These are phyloP conservation scores for Purpureocillium lavendulum DNA, from an alignment of 2,329 filamentous ascomycete species.

Conservation along the genomic window DNA sequence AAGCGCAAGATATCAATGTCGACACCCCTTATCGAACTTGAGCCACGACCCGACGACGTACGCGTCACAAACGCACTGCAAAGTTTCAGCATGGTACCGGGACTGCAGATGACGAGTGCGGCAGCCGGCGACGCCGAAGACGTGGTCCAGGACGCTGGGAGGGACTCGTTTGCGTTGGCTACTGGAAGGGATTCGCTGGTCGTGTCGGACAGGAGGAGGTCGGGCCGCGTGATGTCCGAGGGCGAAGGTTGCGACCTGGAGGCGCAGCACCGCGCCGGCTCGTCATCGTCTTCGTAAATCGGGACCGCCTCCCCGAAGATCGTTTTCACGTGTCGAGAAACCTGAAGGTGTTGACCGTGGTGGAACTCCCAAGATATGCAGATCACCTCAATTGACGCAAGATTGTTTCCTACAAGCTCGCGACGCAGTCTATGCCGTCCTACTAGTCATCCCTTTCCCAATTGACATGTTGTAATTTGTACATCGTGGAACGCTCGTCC, in stretches of 20 bases:
- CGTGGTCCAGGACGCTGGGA: background rate
- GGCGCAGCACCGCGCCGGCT: constrained; percentile 8
- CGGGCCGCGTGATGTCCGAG: constrained; percentile 5
- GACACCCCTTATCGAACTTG: background rate
- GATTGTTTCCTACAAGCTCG: constrained; percentile 1
- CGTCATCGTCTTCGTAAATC: background rate
- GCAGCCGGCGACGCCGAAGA: background rate
- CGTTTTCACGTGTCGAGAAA: constrained; percentile 4
- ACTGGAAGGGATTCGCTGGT: constrained; percentile 13
- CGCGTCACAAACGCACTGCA: constrained; percentile 2
- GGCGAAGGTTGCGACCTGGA: constrained; percentile 8
- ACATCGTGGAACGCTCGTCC: constrained; percentile 11
- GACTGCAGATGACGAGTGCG: background rate
- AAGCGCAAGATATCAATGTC: constrained; percentile 10
- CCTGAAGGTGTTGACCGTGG: too few species aligned
- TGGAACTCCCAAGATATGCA: constrained; percentile 1
- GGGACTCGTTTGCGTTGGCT: constrained; percentile 12
- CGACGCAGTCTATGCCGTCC: constrained; percentile 9
- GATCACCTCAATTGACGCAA: constrained; percentile 6
- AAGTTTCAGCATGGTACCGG: constrained; percentile 1
- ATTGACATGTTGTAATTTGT: constrained; percentile 14
- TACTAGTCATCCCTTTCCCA: constrained; percentile 2
- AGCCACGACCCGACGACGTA: background rate
- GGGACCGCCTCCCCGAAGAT: background rate
- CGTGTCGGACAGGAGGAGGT: constrained; percentile 8